Percentiles rank a stretch among this genome's conserved stretches.
phyloP scores from a whole-genome alignment of 371 early-diverging fungal species.

The Haplosporangium sp. region DNA sequence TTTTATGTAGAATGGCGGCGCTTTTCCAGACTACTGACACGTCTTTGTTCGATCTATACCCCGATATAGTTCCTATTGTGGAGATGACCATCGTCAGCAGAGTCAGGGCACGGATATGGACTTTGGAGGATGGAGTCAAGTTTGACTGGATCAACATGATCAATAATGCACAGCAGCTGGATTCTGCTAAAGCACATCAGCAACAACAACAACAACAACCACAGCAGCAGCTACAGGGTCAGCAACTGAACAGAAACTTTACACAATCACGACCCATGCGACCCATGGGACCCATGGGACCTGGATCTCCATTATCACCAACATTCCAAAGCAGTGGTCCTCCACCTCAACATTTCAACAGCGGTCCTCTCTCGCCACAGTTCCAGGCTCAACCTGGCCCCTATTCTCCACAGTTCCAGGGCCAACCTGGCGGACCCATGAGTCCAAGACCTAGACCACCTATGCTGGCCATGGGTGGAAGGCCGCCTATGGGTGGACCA shows the following conservation, averaged over 20 bases:
- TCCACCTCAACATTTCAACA: constrained; percentile 10
- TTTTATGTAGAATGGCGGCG: too few relatives aligned
- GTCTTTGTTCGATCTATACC: not conserved
- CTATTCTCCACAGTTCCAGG: constrained; percentile 16
- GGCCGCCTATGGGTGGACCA: constrained; percentile 39
- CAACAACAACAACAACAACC: constrained; percentile 44
- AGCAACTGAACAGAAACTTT: constrained; percentile 17
- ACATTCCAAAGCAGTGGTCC: constrained; percentile 6
- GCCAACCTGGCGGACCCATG: constrained; percentile 33
- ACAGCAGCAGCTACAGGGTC: constrained; percentile 13
- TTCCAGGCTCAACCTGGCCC: constrained; percentile 6
- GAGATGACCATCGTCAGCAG: constrained; percentile 49
- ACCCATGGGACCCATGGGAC: constrained; percentile 49
- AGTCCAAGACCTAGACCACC: constrained; percentile 23
- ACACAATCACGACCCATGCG: constrained; percentile 35
- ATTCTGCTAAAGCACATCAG: constrained; percentile 24
- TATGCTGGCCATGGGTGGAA: constrained; percentile 40
- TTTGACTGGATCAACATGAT: constrained; percentile 39
- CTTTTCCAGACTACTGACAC: not conserved
- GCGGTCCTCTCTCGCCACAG: constrained; percentile 42
- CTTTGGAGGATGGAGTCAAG: constrained; percentile 32
- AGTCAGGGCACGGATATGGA: constrained; percentile 40
- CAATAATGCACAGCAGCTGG: constrained; percentile 33
- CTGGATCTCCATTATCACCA: constrained; percentile 45
- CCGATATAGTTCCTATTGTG: constrained; percentile 28